Percentiles rank a stretch among this genome's conserved stretches.
Conservation (phyloP, 163 green algal species). For the Volvox carteri region DNA sequence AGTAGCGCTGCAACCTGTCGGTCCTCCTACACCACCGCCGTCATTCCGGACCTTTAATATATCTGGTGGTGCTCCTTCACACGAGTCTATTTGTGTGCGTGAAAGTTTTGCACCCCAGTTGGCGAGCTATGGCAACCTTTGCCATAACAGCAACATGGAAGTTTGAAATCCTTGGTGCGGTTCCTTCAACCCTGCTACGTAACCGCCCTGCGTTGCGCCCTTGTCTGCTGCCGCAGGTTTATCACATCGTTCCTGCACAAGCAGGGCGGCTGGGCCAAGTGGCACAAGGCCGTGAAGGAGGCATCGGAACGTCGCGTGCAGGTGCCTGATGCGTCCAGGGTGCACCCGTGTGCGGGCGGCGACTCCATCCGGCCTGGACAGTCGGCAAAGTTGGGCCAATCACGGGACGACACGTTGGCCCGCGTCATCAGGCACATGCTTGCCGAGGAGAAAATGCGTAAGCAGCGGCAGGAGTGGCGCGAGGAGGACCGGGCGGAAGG, state of each 20-base stretch:
- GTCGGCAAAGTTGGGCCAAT: not conserved
- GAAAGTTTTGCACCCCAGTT: too few species aligned
- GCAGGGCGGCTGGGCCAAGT: constrained; percentile 69
- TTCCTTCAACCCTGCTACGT: too few species aligned
- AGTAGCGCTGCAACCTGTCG: too few species aligned
- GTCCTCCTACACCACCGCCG: too few species aligned
- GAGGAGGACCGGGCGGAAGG: constrained; percentile 42
- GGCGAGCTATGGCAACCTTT: too few species aligned
- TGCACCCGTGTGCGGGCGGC: not conserved
- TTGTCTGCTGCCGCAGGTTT: constrained; percentile 58
- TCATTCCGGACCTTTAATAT: too few species aligned
- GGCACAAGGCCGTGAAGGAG: constrained; percentile 53
- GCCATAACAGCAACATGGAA: too few species aligned
- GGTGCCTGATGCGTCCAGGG: not conserved
- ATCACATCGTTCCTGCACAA: constrained; percentile 66
- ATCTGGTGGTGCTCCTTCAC: too few species aligned
- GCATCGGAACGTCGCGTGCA: constrained; percentile 4
- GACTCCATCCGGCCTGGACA: not conserved
- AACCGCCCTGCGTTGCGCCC: not conserved
- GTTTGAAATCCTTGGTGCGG: too few species aligned
- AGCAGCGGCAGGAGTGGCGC: constrained; percentile 9
- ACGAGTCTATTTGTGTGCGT: too few species aligned
- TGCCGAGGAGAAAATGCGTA: not conserved
- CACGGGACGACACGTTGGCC: not conserved
- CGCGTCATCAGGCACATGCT: constrained; percentile 39